These are phyloP conservation scores for Polymyxa betae DNA, from an alignment of 208 protist species.

Conservation along the genomic window DNA sequence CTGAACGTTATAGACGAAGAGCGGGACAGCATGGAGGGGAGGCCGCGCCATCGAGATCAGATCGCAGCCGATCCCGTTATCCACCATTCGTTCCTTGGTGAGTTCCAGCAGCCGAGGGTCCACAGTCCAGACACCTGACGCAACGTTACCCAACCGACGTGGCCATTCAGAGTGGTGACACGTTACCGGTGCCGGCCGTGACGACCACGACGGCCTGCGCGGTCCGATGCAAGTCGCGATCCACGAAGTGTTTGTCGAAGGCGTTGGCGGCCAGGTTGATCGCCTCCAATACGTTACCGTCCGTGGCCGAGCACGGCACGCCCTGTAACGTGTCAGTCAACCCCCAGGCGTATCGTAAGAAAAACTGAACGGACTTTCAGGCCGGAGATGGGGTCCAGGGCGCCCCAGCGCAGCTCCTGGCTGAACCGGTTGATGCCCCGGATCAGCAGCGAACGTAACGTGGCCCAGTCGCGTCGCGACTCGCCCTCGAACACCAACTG, in stretches of 20 bases:
- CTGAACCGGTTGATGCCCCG: constrained; percentile 40
- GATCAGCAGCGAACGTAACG: constrained; percentile 28
- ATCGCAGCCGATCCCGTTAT: constrained; percentile 77
- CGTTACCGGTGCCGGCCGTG: constrained; percentile 70
- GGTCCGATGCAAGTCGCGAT: constrained; percentile 74
- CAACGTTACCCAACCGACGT: not conserved
- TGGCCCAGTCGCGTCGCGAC: not conserved
- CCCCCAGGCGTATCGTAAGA: not conserved
- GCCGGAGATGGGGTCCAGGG: not conserved
- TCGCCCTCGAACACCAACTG: constrained; percentile 15
- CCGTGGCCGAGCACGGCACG: constrained; percentile 61
- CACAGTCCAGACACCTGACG: constrained; percentile 61
- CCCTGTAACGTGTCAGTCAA: constrained; percentile 52
- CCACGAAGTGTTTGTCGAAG: constrained; percentile 76
- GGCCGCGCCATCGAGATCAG: constrained; percentile 71
- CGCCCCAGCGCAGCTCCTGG: constrained; percentile 21
- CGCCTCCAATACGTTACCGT: constrained; percentile 76
- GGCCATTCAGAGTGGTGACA: not conserved
- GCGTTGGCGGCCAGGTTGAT: constrained; percentile 74
- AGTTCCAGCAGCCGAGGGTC: constrained; percentile 67
- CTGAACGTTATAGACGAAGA: constrained; percentile 66
- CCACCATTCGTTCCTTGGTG: constrained; percentile 77
- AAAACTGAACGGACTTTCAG: not conserved
- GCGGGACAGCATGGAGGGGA: constrained; percentile 73
- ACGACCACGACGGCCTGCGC: constrained; percentile 75